phyloP scores from a whole-genome alignment of 2,329 filamentous ascomycete genomes.

The Hypoxylon rubiginosum region DNA sequence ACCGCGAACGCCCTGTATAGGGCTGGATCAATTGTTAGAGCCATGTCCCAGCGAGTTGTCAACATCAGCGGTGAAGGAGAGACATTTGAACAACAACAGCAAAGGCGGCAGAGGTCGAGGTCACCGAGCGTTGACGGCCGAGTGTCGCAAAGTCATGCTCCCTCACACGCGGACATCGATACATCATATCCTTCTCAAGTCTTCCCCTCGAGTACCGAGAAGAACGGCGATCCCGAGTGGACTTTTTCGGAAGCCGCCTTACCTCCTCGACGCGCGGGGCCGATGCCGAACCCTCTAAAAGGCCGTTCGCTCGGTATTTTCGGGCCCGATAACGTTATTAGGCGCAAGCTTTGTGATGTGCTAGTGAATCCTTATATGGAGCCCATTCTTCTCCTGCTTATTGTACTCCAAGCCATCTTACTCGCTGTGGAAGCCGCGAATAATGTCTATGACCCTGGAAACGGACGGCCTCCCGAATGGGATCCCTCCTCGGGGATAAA shows the following conservation, averaged over 20 bases:
- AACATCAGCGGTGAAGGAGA: constrained; percentile 96
- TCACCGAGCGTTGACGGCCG: constrained; percentile 67
- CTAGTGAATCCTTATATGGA: constrained; percentile 90
- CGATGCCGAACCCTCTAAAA: constrained; percentile 80
- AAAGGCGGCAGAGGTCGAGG: constrained; percentile 71
- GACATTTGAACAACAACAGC: constrained; percentile 79
- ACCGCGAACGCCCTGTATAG: constrained; percentile 74
- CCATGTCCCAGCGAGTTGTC: constrained; percentile 97
- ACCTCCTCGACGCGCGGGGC: constrained; percentile 52
- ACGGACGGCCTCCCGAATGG: constrained; percentile 74
- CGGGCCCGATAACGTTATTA: constrained; percentile 79
- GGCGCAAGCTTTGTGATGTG: constrained; percentile 82
- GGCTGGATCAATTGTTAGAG: constrained; percentile 81
- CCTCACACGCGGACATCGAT: constrained; percentile 59
- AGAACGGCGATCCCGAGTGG: constrained; percentile 55
- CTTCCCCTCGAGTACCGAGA: constrained; percentile 61
- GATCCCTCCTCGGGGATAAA: constrained; percentile 75
- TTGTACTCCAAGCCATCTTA: constrained; percentile 89
- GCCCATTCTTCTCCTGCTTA: constrained; percentile 86
- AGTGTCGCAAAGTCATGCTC: constrained; percentile 61
- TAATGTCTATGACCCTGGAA: constrained; percentile 74
- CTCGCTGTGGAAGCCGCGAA: constrained; percentile 85
- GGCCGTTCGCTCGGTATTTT: constrained; percentile 91
- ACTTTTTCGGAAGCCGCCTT: constrained; percentile 49
- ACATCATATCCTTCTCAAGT: constrained; percentile 67